Conservation (phyloP, 768 basidiomycete species). For the Pleurotus sapidus region DNA sequence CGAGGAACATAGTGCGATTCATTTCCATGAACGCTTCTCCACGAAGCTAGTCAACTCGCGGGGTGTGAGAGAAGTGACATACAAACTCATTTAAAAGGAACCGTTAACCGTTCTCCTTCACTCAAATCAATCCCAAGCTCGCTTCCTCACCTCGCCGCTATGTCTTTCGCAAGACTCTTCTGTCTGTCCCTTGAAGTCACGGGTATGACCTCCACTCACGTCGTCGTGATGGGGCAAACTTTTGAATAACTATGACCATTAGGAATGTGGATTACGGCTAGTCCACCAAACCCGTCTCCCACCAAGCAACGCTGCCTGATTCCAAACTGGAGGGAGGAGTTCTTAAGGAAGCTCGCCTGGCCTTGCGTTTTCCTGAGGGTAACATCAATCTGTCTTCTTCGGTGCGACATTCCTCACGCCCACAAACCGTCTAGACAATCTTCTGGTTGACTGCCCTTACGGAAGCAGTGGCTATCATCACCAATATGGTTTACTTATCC, state of each 20-base stretch:
- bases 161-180: slow-evolving; percentile 8
- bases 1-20: background rate
- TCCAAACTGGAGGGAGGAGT: slow-evolving; percentile 10
- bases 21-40: slow-evolving; percentile 1
- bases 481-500: background rate
- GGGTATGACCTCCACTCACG: background rate
- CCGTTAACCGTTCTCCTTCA: background rate
- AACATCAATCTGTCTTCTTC: background rate
- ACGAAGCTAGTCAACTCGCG: background rate
- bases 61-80: background rate
- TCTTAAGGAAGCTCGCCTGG: slow-evolving; percentile 7
- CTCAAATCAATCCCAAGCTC: background rate
- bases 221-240: background rate
- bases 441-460: slow-evolving; percentile 5
- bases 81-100: background rate
- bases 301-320: slow-evolving; percentile 2
- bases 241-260: background rate
- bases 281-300: slow-evolving; percentile 7
- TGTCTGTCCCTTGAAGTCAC: slow-evolving; percentile 3
- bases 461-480: background rate
- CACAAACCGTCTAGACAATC: slow-evolving; percentile 2
- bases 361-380: slow-evolving; percentile 9
- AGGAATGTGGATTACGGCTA: slow-evolving; percentile 10
- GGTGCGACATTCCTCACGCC: background rate
- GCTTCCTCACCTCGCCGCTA: background rate